Evolutionary conservation across 2,329 filamentous ascomycete species (phyloP), one percentile per base, ranked within the genome.

Genomic region (Cryoendolithus antarcticus): DNA sequence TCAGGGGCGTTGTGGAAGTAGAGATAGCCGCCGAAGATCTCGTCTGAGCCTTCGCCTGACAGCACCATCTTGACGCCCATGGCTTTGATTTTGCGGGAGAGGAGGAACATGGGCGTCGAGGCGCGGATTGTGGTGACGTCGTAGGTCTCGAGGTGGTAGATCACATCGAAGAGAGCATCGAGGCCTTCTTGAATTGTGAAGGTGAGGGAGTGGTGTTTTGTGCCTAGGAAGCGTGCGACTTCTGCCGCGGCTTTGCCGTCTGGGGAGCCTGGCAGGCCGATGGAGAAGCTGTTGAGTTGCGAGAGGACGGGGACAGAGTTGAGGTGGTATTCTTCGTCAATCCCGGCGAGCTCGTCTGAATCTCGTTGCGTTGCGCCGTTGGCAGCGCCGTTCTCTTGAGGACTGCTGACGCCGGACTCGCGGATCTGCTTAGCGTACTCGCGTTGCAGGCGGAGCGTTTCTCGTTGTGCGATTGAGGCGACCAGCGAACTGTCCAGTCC

Each of bases 41-140:
- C 91, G 62, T 98, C 91, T 56, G 83, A 91, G 36, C 91, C 91
- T 67, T 98, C 91, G 45, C 91, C 91, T 56, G 83, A 93, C 46
- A 98, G 74, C 41, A 98, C 91, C 91, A 98, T 98, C 77, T 98
- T 98, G 59, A 98, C 84, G 48, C 91, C 91, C 80, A 95, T 89
- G 29, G 88, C 91, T 74, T 98, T 98, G 72, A 98, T 98, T 73
- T 98, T 98, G 61, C 93, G 80, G 45, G 86, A 91, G 35, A 98
- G 75, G 47, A 98, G 71, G 69, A 95, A 98, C 91, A 98, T 98
- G 49, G 91, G 91, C 8, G 91, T 98, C 8, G 89, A 96, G 40
- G 91, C 91, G 59, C 91, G 86, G 60, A 98, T 96, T 3, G 91
- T 98, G 38, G 91, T 98, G 19, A 98, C 91, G 61, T 98, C 91